Percentiles rank a stretch among this genome's conserved stretches.
Evolutionary conservation across 1,284 basidiomycete genomes (phyloP).

Genomic region (Moesziomyces globuligerus): DNA sequence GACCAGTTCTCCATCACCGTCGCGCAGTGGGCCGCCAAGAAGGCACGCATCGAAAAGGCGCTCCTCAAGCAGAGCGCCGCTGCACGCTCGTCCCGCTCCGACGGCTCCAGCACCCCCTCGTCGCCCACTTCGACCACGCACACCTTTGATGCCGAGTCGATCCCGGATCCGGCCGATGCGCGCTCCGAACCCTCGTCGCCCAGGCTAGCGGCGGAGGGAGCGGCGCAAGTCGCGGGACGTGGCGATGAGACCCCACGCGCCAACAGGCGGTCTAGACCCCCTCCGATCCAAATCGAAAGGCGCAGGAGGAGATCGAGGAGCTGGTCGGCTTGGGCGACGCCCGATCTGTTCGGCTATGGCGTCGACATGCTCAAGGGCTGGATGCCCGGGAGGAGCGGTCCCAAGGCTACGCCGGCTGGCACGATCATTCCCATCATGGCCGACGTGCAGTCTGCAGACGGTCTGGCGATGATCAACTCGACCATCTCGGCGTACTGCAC

Average conservation of each 20-base stretch:
- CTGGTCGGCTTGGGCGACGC: conserved; percentile 49
- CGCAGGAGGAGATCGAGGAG: conserved; percentile 27
- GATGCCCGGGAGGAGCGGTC: conserved; percentile 31
- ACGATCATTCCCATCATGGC: conserved; percentile 56
- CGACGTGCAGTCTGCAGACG: conserved; percentile 38
- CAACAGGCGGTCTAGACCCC: conserved; percentile 15
- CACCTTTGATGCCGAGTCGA: conserved; percentile 11
- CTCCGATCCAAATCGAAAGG: conserved; percentile 15
- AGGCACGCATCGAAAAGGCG: conserved; percentile 40
- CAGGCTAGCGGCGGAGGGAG: background rate
- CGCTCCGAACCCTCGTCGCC: conserved; percentile 7
- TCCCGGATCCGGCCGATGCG: conserved; percentile 9
- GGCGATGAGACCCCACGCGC: conserved; percentile 33
- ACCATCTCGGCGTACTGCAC: conserved; percentile 53
- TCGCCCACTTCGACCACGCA: conserved; percentile 23
- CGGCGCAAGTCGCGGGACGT: background rate
- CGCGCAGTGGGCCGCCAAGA: conserved; percentile 50
- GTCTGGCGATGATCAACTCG: conserved; percentile 44
- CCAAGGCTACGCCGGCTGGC: conserved; percentile 23
- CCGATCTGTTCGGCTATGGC: conserved; percentile 49
- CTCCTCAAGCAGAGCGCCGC: conserved; percentile 19
- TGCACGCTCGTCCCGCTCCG: conserved; percentile 1
- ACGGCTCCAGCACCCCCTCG: conserved; percentile 20
- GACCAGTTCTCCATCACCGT: conserved; percentile 46
- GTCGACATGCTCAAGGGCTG: conserved; percentile 58